Percentiles rank a stretch among this genome's conserved stretches.
Conservation (phyloP, 164 flowering plant species). For the Malania oleifera region DNA sequence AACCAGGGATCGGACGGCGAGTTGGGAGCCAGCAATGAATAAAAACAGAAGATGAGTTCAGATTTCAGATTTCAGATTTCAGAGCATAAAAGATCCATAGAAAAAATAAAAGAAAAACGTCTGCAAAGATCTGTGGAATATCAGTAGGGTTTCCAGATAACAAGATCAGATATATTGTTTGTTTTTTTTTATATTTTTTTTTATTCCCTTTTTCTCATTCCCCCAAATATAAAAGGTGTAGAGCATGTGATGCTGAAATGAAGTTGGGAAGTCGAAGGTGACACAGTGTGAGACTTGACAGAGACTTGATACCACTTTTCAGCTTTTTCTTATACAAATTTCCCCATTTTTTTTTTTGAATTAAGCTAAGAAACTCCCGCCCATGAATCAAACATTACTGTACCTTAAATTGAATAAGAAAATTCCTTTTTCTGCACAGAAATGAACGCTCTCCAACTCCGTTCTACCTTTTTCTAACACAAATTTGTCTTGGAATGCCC, state of each 20-base stretch:
- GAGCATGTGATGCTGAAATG: conserved; percentile 15
- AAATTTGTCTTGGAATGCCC: no score
- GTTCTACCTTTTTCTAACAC: no score
- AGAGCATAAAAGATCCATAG: background rate
- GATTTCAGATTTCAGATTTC: conserved; percentile 11
- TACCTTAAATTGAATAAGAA: no score
- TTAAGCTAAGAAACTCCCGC: conserved; percentile 19
- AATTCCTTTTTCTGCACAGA: no score
- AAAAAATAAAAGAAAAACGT: background rate
- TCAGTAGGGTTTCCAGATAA: conserved; percentile 7
- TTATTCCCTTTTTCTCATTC: background rate
- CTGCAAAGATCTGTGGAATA: conserved; percentile 26
- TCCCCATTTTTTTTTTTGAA: conserved; percentile 9
- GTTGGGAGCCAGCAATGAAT: conserved; percentile 5
- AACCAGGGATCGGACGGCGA: conserved; percentile 8
- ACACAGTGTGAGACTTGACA: background rate
- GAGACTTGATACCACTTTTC: conserved; percentile 11
- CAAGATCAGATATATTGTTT: conserved; percentile 4
- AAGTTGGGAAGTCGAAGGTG: conserved; percentile 2
- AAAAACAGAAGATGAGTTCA: conserved; percentile 13
- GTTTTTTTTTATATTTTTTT: background rate
- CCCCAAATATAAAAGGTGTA: background rate
- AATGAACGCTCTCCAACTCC: no score
- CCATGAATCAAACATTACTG: background rate
- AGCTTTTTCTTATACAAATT: conserved; percentile 15